Percentiles rank a stretch among this genome's conserved stretches.
Evolutionary conservation across 2,329 filamentous ascomycete genomes (phyloP).

Genomic region (Colletotrichum eremochloae): DNA sequence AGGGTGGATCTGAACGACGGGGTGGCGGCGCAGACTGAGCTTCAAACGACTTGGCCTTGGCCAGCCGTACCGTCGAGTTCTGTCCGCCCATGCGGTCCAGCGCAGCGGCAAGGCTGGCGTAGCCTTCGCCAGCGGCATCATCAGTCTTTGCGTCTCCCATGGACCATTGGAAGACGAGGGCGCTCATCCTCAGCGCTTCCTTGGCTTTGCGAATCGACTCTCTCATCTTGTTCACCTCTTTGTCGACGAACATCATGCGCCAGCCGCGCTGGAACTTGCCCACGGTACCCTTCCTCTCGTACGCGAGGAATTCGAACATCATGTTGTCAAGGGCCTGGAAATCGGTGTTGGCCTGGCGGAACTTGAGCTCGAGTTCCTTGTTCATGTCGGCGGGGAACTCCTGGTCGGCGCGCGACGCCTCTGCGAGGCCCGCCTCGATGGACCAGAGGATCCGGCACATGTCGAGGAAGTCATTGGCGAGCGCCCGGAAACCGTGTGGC

Average conservation of each 20-base stretch:
- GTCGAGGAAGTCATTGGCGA: slow-evolving; percentile 77
- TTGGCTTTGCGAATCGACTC: slow-evolving; percentile 68
- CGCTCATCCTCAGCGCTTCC: slow-evolving; percentile 74
- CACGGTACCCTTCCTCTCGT: slow-evolving; percentile 72
- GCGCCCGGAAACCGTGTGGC: slow-evolving; percentile 67
- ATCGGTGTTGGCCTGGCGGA: slow-evolving; percentile 71
- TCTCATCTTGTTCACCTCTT: slow-evolving; percentile 72
- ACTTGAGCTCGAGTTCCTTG: slow-evolving; percentile 74
- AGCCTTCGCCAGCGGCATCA: slow-evolving; percentile 74
- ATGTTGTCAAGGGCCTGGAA: slow-evolving; percentile 75
- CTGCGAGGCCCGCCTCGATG: slow-evolving; percentile 75
- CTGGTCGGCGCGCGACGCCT: slow-evolving; percentile 63
- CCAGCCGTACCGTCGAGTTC: slow-evolving; percentile 46
- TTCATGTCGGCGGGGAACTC: slow-evolving; percentile 71
- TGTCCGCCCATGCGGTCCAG: slow-evolving; percentile 64
- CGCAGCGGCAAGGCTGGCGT: slow-evolving; percentile 75
- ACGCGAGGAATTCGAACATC: slow-evolving; percentile 71
- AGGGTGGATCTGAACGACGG: neutral
- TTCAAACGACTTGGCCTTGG: slow-evolving; percentile 49
- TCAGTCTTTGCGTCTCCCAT: slow-evolving; percentile 71
- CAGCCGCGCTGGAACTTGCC: slow-evolving; percentile 72
- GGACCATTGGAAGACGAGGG: slow-evolving; percentile 75
- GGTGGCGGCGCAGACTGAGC: slow-evolving; percentile 29
- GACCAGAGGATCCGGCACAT: slow-evolving; percentile 75
- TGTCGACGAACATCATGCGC: slow-evolving; percentile 73